Evolutionary conservation across 345 rosid genomes (phyloP).

Genomic region (Schrenkiella parvula): DNA sequence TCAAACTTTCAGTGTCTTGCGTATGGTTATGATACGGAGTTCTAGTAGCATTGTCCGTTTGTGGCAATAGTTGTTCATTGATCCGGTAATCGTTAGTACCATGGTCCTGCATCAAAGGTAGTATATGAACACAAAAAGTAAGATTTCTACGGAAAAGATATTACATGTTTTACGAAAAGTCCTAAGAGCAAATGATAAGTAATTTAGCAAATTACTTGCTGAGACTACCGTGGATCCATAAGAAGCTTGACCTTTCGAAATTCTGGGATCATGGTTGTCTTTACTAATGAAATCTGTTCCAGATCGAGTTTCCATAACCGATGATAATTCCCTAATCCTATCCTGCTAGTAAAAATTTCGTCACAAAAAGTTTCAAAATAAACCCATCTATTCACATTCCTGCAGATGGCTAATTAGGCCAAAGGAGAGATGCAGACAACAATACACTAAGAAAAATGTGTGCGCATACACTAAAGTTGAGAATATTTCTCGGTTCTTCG

Average conservation of each 20-base stretch:
- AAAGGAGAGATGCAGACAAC: slow-evolving; percentile 8
- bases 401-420: neutral
- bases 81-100: slow-evolving; percentile 21
- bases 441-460: neutral
- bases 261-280: slow-evolving; percentile 33
- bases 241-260: slow-evolving; percentile 29
- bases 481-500: neutral
- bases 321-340: slow-evolving; percentile 54
- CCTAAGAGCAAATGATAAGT: slow-evolving; percentile 15
- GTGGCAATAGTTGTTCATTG: slow-evolving; percentile 30
- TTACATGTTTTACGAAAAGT: slow-evolving; percentile 1
- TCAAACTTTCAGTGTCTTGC: slow-evolving; percentile 19
- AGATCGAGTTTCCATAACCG: slow-evolving; percentile 35
- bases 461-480: neutral
- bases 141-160: neutral
- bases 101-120: slow-evolving; percentile 25
- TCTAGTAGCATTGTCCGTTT: slow-evolving; percentile 26
- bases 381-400: neutral
- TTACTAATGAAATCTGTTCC: slow-evolving; percentile 36
- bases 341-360: slow-evolving; percentile 45
- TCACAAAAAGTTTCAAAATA: slow-evolving; percentile 2
- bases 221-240: slow-evolving; percentile 42
- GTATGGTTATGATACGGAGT: slow-evolving; percentile 21
- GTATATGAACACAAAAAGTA: slow-evolving; percentile 8
- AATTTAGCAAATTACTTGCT: slow-evolving; percentile 39